These are phyloP conservation scores for Cyanidiococcus yangmingshanensis DNA, from an alignment of 23 red algal genomes.

Conservation along the genomic window DNA sequence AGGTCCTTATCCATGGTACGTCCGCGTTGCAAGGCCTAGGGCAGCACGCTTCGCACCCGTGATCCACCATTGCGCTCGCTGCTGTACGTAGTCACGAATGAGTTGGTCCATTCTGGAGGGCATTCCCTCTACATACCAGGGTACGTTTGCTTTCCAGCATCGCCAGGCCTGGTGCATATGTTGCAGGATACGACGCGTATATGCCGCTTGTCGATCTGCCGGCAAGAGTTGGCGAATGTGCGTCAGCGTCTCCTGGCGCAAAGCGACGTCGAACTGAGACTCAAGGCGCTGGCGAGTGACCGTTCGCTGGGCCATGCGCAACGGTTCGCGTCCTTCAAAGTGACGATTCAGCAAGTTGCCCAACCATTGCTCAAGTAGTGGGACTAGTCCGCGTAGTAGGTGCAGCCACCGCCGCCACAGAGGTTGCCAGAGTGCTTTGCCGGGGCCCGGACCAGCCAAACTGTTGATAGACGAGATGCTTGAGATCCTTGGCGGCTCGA, in stretches of 20 bases:
- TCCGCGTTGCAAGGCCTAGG: constrained; percentile 60
- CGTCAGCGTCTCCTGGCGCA: constrained; percentile 69
- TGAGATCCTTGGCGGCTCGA: constrained; percentile 86
- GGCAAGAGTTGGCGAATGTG: constrained; percentile 96
- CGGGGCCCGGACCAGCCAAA: constrained; percentile 93
- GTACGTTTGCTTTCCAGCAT: constrained; percentile 93
- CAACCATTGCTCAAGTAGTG: constrained; percentile 92
- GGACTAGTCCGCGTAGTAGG: constrained; percentile 87
- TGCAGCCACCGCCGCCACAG: constrained; percentile 93
- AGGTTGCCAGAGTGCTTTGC: constrained; percentile 78
- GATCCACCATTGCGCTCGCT: constrained; percentile 93
- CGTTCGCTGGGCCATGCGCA: constrained; percentile 57
- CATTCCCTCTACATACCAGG: constrained; percentile 80
- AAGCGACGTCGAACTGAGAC: constrained; percentile 88
- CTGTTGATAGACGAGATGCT: constrained; percentile 89
- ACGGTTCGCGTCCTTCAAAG: constrained; percentile 79
- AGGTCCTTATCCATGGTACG: constrained; percentile 96
- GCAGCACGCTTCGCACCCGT: constrained; percentile 65
- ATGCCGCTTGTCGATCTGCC: constrained; percentile 42
- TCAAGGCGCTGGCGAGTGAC: constrained; percentile 93
- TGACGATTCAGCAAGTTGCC: constrained; percentile 93
- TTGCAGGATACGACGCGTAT: constrained; percentile 58
- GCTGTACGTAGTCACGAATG: constrained; percentile 84
- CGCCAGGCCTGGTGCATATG: constrained; percentile 94
- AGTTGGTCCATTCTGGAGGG: constrained; percentile 73